Percentiles rank a stretch among this genome's conserved stretches.
Conservation (phyloP, 768 basidiomycete species). For the Rhizopogon salebrosus region DNA sequence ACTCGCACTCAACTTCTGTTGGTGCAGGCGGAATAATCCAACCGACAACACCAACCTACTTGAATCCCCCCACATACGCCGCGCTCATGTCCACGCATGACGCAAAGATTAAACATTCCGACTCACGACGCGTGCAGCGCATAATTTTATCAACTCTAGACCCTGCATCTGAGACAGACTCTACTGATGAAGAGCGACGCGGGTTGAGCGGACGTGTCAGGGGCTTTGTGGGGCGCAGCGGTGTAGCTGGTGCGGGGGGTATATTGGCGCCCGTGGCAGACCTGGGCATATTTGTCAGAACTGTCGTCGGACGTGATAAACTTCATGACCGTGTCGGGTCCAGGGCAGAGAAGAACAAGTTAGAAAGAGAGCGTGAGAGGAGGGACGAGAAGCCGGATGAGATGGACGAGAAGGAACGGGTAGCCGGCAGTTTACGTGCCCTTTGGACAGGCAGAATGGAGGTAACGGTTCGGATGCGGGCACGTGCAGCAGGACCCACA, state of each 20-base stretch:
- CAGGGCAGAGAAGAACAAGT: neutral
- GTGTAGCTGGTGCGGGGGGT: conserved; percentile 31
- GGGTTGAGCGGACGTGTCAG: conserved; percentile 28
- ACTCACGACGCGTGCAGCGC: conserved; percentile 57
- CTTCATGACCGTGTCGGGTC: conserved; percentile 30
- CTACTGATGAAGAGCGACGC: conserved; percentile 25
- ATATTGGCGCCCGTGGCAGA: conserved; percentile 48
- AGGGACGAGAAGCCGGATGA: conserved; percentile 27
- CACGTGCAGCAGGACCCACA: conserved; percentile 21
- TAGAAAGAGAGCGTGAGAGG: conserved; percentile 22
- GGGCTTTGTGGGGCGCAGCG: conserved; percentile 37
- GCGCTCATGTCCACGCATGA: conserved; percentile 24
- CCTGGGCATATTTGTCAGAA: conserved; percentile 44
- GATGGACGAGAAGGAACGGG: conserved; percentile 29
- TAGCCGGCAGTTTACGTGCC: conserved; percentile 27
- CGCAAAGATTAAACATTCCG: conserved; percentile 30
- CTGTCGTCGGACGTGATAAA: conserved; percentile 30
- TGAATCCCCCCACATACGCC: conserved; percentile 20
- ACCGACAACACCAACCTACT: conserved; percentile 6
- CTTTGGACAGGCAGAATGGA: conserved; percentile 30
- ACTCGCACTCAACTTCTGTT: conserved; percentile 22
- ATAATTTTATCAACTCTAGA: conserved; percentile 59
- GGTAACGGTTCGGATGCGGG: conserved; percentile 21
- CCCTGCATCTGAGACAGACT: conserved; percentile 25
- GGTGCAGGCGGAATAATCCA: conserved; percentile 18